These are phyloP conservation scores for Suhomyces guaymorum DNA, from an alignment of 1,139 yeast genomes.

Conservation along the genomic window DNA sequence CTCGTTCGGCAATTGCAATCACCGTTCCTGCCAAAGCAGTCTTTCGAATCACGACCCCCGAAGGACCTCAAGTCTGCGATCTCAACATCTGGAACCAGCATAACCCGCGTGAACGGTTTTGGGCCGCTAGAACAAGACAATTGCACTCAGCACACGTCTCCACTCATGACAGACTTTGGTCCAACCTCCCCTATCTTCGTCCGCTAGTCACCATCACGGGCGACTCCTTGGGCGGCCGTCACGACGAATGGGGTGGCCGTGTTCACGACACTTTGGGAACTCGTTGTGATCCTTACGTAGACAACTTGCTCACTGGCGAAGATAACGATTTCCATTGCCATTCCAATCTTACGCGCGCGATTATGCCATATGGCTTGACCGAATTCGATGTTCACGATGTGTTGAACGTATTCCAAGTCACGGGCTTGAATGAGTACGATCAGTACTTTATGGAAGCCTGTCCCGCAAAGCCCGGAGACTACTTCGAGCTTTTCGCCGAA, in stretches of 20 bases:
- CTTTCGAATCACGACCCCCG: conserved; percentile 61
- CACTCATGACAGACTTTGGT: conserved; percentile 64
- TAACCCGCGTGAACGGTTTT: conserved; percentile 63
- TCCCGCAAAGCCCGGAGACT: conserved; percentile 59
- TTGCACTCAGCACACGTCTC: conserved; percentile 67
- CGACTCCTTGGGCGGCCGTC: conserved; percentile 56
- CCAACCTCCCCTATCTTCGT: conserved; percentile 60
- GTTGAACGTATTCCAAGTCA: conserved; percentile 67
- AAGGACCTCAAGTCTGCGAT: conserved; percentile 73
- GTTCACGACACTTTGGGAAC: conserved; percentile 69
- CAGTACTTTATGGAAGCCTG: conserved; percentile 72
- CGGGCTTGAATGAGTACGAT: conserved; percentile 64
- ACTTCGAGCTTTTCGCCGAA: conserved; percentile 68
- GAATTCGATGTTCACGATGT: conserved; percentile 72
- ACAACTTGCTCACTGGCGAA: conserved; percentile 60
- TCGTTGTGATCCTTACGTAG: conserved; percentile 70
- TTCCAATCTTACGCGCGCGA: conserved; percentile 60
- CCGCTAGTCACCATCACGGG: conserved; percentile 65
- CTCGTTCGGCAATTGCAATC: conserved; percentile 61
- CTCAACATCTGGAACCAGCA: conserved; percentile 62
- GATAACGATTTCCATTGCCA: conserved; percentile 70
- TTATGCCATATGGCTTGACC: conserved; percentile 58
- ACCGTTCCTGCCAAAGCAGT: conserved; percentile 60
- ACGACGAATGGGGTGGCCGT: conserved; percentile 66
- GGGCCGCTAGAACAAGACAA: conserved; percentile 72